Base-by-base conservation (phyloP, 2,329 filamentous ascomycete genomes). In the Penicillium capsulatum region DNA sequence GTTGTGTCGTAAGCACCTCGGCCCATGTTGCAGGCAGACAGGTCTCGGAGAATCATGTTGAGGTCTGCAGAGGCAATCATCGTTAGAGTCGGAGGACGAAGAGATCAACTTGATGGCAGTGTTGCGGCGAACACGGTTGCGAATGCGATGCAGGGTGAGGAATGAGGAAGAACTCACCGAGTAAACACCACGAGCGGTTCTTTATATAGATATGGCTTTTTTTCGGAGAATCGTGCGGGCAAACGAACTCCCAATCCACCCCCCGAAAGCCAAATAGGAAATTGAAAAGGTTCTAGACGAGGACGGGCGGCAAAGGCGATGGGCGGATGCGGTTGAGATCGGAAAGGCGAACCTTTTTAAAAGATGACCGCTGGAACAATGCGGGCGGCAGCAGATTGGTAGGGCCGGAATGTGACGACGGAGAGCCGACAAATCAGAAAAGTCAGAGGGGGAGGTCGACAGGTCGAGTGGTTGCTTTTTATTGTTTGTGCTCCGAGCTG, bases 1-100 rank as follows among this genome's bases (percentile, higher is more conserved):
- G 71, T 74, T 28, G 71, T 74, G 49, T 74, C 71, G 47, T 74
- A 74, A 42, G 68, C 70, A 41, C 71, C 71, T 48, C 71, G 67
- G 44, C 71, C 71, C 70, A 73, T 73, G 57, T 73, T 71, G 58
- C 58, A 65, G 35, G 63, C 60, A 37, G 62, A 65, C 27, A 61
- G 54, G 44, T 64, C 65, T 52, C 64, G 60, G 34, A 63, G 55
- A 47, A 69, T 67, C 67, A 70, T 69, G 27, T 48, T 59, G 44
- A 57, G 58, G 38, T 61, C 58, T 64, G 57, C 48, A 24, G 44
- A 45, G 36, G 54, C 22, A 45, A 47, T 44, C 60, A 65, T 63
- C 27, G 49, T 63, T 44, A 63, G 58, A 54, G 27, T 36, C 19
- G n/a, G 24, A 28, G 22, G 36, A 14, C 36, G 22, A 24, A 26